Evolutionary conservation across 2,329 filamentous ascomycete species (phyloP), one percentile per base, ranked within the genome.

Genomic region (Ophiocordyceps robertsii): DNA sequence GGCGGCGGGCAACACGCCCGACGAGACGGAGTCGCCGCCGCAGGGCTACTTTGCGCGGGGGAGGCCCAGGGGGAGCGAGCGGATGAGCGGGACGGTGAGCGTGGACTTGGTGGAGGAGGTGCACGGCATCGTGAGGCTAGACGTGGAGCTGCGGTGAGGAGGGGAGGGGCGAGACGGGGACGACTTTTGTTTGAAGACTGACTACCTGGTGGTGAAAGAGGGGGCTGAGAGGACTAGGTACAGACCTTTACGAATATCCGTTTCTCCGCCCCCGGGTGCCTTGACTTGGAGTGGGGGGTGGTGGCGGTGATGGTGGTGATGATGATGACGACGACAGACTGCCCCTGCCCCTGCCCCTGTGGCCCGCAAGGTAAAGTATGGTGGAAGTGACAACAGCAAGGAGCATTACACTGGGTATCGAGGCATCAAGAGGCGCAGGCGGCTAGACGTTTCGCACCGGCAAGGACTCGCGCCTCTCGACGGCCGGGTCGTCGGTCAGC

Each of bases 81-180:
- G 47, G 33, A 48, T 47, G 46, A 53, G 48, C 32, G 50, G 51
- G 27, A 53, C 46, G 13, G 43, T 56, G 27, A 53, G 49, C 32
- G 46, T 55, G 41, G 57, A 59, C 45, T 43, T 63, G 35, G 56
- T 63, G 13, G 60, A 62, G 45, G 57, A 62, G 40, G 41, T 60
- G 19, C 56, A 51, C n/a, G 60, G 59, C 11, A 56, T 65, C 43
- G 53, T 58, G 29, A 56, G 60, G 47, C 53, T 68, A 39, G 59
- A 65, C 44, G 51, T 66, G 49, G 61, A 65, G 49, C 56, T 66
- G 24, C 42, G 47, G 37, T 49, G 36, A 40, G 12, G 31, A 17
- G 12, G 37, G 47, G 36, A 40, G 12, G 31, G 14, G 12, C 2
- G 21, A 6, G 17, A 4, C 24, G 9, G 9, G 19, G 19, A 19